Conservation (phyloP, 164 flowering plant species). For the Magnolia changhungtana region DNA sequence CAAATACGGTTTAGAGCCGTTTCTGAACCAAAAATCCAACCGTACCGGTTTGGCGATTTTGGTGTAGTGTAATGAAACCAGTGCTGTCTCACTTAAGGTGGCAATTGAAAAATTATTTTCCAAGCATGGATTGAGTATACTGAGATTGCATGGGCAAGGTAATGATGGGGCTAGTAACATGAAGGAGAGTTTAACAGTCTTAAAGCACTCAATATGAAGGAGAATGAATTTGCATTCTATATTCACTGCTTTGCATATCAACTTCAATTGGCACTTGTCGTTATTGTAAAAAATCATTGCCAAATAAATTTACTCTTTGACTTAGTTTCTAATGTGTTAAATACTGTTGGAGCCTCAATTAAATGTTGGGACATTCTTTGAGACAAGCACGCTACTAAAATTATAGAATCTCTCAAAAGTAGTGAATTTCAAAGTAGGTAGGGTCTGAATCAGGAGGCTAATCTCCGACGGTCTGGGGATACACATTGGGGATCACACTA, state of each 20-base stretch:
- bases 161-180: slow-evolving; percentile 11
- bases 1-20: no score
- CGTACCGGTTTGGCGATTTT: no score
- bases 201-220: slow-evolving; percentile 11
- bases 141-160: slow-evolving; percentile 2
- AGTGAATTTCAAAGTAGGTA: not conserved
- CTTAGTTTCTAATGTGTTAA: slow-evolving; percentile 7
- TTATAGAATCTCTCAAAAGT: not conserved
- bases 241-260: slow-evolving; percentile 7
- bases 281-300: not conserved
- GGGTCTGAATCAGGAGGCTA: not conserved
- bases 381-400: not conserved
- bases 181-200: not conserved
- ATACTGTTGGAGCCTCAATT: slow-evolving; percentile 5
- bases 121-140: slow-evolving; percentile 3
- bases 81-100: not conserved
- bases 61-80: no score
- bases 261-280: not conserved
- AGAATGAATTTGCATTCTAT: slow-evolving; percentile 8
- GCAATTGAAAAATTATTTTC: slow-evolving; percentile 3
- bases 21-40: no score
- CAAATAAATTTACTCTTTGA: not conserved
- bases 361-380: not conserved
- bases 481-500: not conserved
- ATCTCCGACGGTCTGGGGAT: not conserved